Evolutionary conservation across 176 grass and related monocot species (phyloP).

Genomic region (Tillandsia fasciculata): DNA sequence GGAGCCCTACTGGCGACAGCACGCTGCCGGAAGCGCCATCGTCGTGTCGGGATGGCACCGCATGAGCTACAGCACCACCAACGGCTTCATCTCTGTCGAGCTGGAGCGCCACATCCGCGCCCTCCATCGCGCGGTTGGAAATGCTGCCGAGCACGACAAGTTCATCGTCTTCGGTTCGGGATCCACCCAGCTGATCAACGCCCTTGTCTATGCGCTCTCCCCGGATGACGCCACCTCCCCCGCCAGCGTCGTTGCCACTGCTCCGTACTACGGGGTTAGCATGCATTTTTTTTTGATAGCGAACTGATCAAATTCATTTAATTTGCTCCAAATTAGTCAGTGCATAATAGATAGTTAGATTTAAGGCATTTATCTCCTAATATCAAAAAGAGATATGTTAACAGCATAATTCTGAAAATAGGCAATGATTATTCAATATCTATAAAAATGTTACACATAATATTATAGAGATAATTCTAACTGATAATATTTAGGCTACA

Average conservation of each 20-base stretch:
- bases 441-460: no score
- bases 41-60: slow-evolving; percentile 68
- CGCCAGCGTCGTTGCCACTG: slow-evolving; percentile 40
- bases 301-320: no score
- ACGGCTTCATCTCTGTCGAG: slow-evolving; percentile 38
- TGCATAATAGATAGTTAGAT: background rate
- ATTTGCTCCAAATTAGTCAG: no score
- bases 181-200: slow-evolving; percentile 50
- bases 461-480: no score
- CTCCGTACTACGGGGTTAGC: slow-evolving; percentile 41
- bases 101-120: slow-evolving; percentile 42
- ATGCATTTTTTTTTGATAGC: no score
- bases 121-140: slow-evolving; percentile 49
- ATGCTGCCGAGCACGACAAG: slow-evolving; percentile 46
- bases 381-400: no score
- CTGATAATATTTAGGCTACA: no score
- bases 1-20: slow-evolving; percentile 73
- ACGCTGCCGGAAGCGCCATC: slow-evolving; percentile 43
- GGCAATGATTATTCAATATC: no score
- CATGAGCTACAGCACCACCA: slow-evolving; percentile 39
- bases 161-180: slow-evolving; percentile 38
- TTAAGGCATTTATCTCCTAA: background rate
- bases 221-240: slow-evolving; percentile 24
- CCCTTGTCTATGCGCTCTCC: slow-evolving; percentile 53
- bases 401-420: no score